Conservation (phyloP, 2,329 filamentous ascomycete genomes). For the Colletotrichum incanum region DNA sequence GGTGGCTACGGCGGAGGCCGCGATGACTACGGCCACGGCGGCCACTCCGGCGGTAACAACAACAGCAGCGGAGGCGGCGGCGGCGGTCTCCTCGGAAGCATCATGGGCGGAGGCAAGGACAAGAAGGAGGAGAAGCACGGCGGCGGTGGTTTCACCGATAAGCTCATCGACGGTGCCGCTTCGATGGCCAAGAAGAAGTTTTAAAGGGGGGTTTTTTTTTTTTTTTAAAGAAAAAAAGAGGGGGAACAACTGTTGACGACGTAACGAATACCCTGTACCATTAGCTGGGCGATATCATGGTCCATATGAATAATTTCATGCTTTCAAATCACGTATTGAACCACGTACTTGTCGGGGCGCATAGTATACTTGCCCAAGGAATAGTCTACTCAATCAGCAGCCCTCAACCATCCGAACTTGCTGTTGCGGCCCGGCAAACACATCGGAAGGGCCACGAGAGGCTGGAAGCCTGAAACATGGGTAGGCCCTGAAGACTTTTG, state of each 20-base stretch:
- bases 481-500: neutral
- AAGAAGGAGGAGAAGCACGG: slow-evolving; percentile 34
- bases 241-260: slow-evolving; percentile 10
- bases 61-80: slow-evolving; percentile 6
- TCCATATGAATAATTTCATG: slow-evolving; percentile 12
- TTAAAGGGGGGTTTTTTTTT: neutral
- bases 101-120: slow-evolving; percentile 32
- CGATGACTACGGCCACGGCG: slow-evolving; percentile 19
- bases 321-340: neutral
- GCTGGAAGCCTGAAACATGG: neutral
- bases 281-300: slow-evolving; percentile 2
- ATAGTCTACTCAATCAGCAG: neutral
- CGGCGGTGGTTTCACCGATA: slow-evolving; percentile 36
- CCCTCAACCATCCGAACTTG: neutral
- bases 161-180: slow-evolving; percentile 39
- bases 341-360: neutral
- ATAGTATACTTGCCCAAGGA: neutral
- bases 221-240: neutral
- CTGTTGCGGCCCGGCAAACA: too few species aligned
- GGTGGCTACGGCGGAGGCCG: slow-evolving; percentile 17
- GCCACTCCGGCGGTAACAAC: neutral
- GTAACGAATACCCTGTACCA: slow-evolving; percentile 35
- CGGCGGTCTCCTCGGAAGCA: slow-evolving; percentile 27
- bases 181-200: slow-evolving; percentile 41
- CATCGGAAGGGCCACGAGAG: neutral